These are phyloP conservation scores for Cerrena zonata DNA, from an alignment of 1,284 basidiomycete genomes.

Conservation along the genomic window DNA sequence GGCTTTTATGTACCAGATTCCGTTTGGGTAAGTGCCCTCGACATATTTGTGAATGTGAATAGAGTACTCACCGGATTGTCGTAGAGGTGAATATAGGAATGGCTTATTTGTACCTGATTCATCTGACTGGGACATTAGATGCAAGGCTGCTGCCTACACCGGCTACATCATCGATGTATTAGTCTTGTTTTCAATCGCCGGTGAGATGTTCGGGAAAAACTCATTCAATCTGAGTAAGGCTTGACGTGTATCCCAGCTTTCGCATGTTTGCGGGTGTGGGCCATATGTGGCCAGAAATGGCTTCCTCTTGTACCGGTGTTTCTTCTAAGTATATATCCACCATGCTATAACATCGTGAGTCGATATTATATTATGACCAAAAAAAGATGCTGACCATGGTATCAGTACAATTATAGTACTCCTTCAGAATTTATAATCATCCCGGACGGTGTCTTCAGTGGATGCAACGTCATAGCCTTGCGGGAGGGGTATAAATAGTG, in stretches of 20 bases:
- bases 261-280: constrained; percentile 1
- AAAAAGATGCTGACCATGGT: neutral
- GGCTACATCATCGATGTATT: neutral
- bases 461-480: neutral
- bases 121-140: neutral
- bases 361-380: neutral
- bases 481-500: neutral
- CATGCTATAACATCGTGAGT: neutral
- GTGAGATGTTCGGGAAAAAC: neutral
- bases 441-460: neutral
- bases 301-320: neutral
- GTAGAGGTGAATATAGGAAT: neutral
- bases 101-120: neutral
- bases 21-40: no score
- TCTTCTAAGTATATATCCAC: neutral
- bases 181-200: neutral
- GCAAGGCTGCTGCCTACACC: neutral
- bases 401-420: neutral
- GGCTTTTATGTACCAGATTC: neutral
- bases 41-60: no score
- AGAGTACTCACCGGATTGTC: no score
- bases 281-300: neutral
- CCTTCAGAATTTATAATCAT: neutral
- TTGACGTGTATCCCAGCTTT: neutral
- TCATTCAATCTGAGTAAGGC: neutral